These are phyloP conservation scores for Ogataea wickerhamii DNA, from an alignment of 805 yeast genomes.

Conservation along the genomic window DNA sequence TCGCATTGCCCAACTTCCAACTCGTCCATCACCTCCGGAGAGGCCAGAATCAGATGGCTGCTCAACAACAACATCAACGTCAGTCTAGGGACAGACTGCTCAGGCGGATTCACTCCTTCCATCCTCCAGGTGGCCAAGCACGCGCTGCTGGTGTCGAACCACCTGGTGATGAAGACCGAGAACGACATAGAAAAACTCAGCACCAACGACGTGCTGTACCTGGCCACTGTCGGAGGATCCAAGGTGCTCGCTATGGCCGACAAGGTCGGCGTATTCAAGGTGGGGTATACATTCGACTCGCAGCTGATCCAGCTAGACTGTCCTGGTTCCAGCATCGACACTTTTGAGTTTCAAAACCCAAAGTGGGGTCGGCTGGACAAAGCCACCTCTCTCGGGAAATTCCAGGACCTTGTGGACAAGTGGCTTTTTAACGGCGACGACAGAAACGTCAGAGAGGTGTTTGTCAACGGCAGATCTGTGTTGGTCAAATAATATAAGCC, in stretches of 20 bases:
- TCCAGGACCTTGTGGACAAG: constrained; percentile 64
- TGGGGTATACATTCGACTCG: constrained; percentile 81
- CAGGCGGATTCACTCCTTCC: constrained; percentile 72
- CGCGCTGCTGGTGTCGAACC: constrained; percentile 69
- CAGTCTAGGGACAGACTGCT: constrained; percentile 75
- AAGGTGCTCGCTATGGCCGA: constrained; percentile 56
- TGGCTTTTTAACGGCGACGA: constrained; percentile 97
- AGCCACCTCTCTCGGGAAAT: constrained; percentile 28
- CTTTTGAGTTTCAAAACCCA: constrained; percentile 72
- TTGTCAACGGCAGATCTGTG: constrained; percentile 75
- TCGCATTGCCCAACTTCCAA: constrained; percentile 94
- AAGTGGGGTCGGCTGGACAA: constrained; percentile 22
- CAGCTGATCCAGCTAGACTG: constrained; percentile 66
- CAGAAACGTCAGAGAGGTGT: constrained; percentile 75
- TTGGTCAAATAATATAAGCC: constrained; percentile 24
- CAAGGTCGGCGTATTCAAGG: constrained; percentile 63
- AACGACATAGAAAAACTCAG: constrained; percentile 48
- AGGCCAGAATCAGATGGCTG: constrained; percentile 73
- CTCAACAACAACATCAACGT: constrained; percentile 67
- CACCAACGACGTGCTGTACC: constrained; percentile 66
- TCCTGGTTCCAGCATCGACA: constrained; percentile 60
- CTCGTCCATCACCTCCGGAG: constrained; percentile 84
- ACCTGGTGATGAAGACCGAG: constrained; percentile 54
- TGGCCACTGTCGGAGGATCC: constrained; percentile 93
- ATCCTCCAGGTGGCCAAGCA: constrained; percentile 64